These are phyloP conservation scores for Ramicandelaber brevisporus DNA, from an alignment of 192 early-diverging fungal genomes.

Conservation along the genomic window DNA sequence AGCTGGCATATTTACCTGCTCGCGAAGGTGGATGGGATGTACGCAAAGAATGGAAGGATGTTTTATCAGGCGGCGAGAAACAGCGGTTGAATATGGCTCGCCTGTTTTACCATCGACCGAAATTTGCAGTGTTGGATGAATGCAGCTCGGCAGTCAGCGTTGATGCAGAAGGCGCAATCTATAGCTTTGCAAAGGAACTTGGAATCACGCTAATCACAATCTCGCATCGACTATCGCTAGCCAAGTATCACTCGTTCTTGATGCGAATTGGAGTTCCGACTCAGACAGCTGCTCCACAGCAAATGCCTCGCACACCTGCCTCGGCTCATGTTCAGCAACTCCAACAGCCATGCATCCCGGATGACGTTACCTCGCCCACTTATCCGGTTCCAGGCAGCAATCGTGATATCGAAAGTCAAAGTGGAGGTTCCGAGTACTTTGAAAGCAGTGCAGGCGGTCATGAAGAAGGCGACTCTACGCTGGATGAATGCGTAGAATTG, in stretches of 20 bases:
- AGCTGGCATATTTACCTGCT: constrained; percentile 55
- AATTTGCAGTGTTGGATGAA: constrained; percentile 90
- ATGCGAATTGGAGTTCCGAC: constrained; percentile 81
- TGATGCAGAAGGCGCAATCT: constrained; percentile 85
- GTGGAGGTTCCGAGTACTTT: no score
- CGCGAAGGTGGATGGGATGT: constrained; percentile 72
- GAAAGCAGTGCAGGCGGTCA: no score
- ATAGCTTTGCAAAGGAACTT: constrained; percentile 47
- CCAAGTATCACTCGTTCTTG: constrained; percentile 90
- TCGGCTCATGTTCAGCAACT: no score
- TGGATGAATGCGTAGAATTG: no score
- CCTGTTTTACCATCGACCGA: constrained; percentile 85
- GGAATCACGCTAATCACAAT: constrained; percentile 85
- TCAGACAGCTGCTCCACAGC: no score
- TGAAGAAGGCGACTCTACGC: no score
- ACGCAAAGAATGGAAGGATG: constrained; percentile 78
- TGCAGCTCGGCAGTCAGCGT: constrained; percentile 71
- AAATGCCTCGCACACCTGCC: no score
- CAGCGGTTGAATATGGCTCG: constrained; percentile 85
- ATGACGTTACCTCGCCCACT: no score
- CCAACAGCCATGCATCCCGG: no score
- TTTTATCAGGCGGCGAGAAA: constrained; percentile 87
- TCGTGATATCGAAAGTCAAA: no score
- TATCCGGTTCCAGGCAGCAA: no score
- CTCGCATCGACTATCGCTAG: constrained; percentile 78